Evolutionary conservation across 768 basidiomycete species (phyloP).

Genomic region (Mycena capillaripes): DNA sequence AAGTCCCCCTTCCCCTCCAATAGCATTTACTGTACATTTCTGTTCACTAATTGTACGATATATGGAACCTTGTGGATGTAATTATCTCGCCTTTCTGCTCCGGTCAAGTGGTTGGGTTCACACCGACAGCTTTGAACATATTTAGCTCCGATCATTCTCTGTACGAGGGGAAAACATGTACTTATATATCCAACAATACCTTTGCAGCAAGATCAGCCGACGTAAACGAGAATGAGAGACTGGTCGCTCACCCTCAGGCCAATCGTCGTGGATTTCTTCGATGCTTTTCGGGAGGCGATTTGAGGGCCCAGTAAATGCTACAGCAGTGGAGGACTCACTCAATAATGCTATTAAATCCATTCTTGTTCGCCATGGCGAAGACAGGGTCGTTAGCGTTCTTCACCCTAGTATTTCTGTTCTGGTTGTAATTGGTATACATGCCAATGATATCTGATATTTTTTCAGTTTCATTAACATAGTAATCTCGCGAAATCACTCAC

Average conservation of each 20-base stretch:
- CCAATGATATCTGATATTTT: conserved; percentile 38
- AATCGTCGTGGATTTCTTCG: conserved; percentile 45
- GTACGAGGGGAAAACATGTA: not conserved
- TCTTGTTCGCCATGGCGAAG: conserved; percentile 41
- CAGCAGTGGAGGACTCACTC: conserved; percentile 35
- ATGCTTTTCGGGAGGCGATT: conserved; percentile 33
- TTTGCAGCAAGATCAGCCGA: not conserved
- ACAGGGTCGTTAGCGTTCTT: conserved; percentile 48
- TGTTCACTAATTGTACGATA: not conserved
- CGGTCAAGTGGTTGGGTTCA: conserved; percentile 35
- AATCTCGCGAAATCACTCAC: not conserved
- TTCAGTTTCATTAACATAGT: not conserved
- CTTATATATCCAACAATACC: conserved; percentile 45
- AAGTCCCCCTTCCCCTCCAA: not conserved
- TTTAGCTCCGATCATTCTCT: not conserved
- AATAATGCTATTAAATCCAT: conserved; percentile 46
- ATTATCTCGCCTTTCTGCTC: not conserved
- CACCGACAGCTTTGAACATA: conserved; percentile 42
- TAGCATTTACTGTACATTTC: not conserved
- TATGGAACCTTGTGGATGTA: not conserved
- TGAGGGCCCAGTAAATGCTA: not conserved
- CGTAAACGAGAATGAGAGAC: not conserved
- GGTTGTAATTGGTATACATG: conserved; percentile 45
- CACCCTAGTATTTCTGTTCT: conserved; percentile 46
- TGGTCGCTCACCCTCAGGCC: conserved; percentile 42